These are phyloP conservation scores for Filobasidium uniguttulatum DNA, from an alignment of 1,284 basidiomycete species.

Conservation along the genomic window DNA sequence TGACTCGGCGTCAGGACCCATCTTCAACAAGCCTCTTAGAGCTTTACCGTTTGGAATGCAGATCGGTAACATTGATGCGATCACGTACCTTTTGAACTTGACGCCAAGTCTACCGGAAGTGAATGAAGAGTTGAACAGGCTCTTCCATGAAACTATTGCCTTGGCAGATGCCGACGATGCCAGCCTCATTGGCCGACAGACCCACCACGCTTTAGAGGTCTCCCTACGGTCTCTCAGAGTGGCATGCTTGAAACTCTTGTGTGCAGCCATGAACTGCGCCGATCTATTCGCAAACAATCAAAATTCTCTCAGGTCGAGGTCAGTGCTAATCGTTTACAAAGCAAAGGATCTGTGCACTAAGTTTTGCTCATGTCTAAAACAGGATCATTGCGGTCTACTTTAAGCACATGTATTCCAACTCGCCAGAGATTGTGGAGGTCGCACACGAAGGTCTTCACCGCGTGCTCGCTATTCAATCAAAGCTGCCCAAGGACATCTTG, in stretches of 20 bases:
- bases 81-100: constrained; percentile 77
- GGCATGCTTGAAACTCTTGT: constrained; percentile 82
- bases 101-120: constrained; percentile 76
- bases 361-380: constrained; percentile 4
- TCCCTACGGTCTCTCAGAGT: constrained; percentile 88
- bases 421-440: constrained; percentile 87
- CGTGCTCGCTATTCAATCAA: constrained; percentile 76
- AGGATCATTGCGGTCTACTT: constrained; percentile 95
- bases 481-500: constrained; percentile 87
- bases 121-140: constrained; percentile 80
- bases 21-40: constrained; percentile 93
- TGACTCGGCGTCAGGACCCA: constrained; percentile 45
- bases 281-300: constrained; percentile 59
- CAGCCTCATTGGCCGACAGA: constrained; percentile 49
- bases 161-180: constrained; percentile 90
- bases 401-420: constrained; percentile 91
- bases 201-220: constrained; percentile 36
- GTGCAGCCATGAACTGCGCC: constrained; percentile 90
- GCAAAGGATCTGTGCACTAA: constrained; percentile 10
- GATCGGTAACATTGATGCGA: constrained; percentile 95
- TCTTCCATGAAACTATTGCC: constrained; percentile 87
- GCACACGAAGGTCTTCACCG: constrained; percentile 87
- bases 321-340: constrained; percentile 17
- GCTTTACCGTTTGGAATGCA: constrained; percentile 92
- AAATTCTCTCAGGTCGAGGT: constrained; percentile 62